Conservation (phyloP, 2,329 filamentous ascomycete species). For the Aspergillus brunneoviolaceus region DNA sequence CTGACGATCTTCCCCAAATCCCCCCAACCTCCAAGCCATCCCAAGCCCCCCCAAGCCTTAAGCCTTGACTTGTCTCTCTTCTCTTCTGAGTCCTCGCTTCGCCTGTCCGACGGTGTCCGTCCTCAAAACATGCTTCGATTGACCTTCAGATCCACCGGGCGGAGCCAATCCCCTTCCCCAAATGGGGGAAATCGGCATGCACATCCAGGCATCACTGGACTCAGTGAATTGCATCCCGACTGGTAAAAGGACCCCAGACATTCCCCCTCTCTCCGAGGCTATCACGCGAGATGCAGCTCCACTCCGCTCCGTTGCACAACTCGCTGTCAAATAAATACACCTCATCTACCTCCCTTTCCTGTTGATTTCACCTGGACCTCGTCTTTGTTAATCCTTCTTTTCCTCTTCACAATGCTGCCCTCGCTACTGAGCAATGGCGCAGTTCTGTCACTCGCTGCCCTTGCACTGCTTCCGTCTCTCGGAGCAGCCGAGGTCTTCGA, state of each 20-base stretch:
- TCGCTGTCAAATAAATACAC: not conserved
- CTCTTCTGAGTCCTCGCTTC: not conserved
- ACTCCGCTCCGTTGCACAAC: not conserved
- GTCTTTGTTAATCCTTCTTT: not conserved
- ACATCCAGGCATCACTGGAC: not conserved
- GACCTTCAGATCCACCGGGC: not conserved
- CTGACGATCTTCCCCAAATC: not conserved
- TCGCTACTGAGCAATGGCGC: conserved; percentile 22
- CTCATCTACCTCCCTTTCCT: not conserved
- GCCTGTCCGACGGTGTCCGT: not conserved
- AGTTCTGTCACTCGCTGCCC: conserved; percentile 18
- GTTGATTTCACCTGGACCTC: not conserved
- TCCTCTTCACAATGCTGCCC: conserved; percentile 25
- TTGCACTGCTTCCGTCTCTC: conserved; percentile 33
- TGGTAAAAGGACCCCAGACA: not conserved
- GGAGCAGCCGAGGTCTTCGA: conserved; percentile 37
- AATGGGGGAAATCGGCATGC: not conserved
- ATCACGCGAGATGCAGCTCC: not conserved
- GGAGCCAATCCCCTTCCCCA: not conserved
- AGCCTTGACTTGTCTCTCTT: not conserved
- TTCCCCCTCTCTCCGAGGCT: not conserved
- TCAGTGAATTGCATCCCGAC: not conserved
- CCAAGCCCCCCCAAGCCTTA: not conserved
- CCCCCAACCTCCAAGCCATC: too few relatives aligned
- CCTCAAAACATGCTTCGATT: not conserved